Evolutionary conservation across 1,284 basidiomycete genomes (phyloP).

Genomic region (Xanthoconium separans): DNA sequence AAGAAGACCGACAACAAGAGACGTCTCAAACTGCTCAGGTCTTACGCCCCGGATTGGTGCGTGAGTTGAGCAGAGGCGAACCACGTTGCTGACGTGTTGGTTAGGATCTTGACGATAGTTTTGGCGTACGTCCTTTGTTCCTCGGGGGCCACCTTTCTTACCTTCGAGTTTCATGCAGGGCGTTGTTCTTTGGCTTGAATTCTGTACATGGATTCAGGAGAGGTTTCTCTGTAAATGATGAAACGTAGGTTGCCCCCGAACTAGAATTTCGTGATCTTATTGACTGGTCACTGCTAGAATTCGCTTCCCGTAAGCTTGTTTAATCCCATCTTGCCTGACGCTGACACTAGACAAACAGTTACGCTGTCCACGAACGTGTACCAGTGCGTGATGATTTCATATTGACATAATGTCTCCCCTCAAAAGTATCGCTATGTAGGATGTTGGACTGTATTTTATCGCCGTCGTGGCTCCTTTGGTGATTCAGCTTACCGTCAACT

Average conservation of each 20-base stretch:
- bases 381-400: slow-evolving; percentile 49
- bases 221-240: slow-evolving; percentile 81
- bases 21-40: slow-evolving; percentile 48
- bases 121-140: slow-evolving; percentile 56
- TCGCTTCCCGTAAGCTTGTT: slow-evolving; percentile 52
- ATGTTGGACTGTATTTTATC: slow-evolving; percentile 63
- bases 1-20: slow-evolving; percentile 33
- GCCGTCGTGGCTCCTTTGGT: slow-evolving; percentile 67
- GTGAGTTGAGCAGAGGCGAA: slow-evolving; percentile 15
- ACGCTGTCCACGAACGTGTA: slow-evolving; percentile 81
- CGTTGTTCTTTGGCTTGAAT: slow-evolving; percentile 67
- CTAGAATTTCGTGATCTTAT: background rate
- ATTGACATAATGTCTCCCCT: background rate
- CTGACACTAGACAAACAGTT: slow-evolving; percentile 52
- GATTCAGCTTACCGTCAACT: slow-evolving; percentile 67
- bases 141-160: background rate
- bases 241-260: slow-evolving; percentile 48
- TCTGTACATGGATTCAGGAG: slow-evolving; percentile 79
- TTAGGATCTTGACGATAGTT: slow-evolving; percentile 66
- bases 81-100: slow-evolving; percentile 1
- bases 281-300: slow-evolving; percentile 33
- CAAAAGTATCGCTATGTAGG: slow-evolving; percentile 32
- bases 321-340: slow-evolving; percentile 10
- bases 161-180: slow-evolving; percentile 40
- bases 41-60: slow-evolving; percentile 75